phyloP scores from a whole-genome alignment of 108 stramenopile species.

The Fragilaria crotonensis region DNA sequence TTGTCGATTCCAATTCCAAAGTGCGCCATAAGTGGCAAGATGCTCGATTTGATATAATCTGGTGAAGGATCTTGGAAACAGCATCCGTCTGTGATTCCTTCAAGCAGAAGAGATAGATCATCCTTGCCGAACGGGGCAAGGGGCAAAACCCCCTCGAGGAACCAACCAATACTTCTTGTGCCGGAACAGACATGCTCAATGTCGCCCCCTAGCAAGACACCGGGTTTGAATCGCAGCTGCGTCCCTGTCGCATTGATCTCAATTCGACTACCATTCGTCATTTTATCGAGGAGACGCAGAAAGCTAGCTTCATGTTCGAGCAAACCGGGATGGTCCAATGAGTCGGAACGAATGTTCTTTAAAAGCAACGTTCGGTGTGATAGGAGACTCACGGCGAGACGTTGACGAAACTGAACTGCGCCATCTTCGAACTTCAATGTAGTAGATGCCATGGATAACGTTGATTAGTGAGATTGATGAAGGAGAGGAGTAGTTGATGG shows the following conservation, averaged over 20 bases:
- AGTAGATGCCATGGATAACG: slow-evolving; percentile 1
- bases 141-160: slow-evolving; percentile 93
- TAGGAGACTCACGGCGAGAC: slow-evolving; percentile 63
- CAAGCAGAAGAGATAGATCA: slow-evolving; percentile 64
- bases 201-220: slow-evolving; percentile 85
- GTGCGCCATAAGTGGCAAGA: slow-evolving; percentile 68
- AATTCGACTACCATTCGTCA: slow-evolving; percentile 93
- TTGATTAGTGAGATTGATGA: not conserved
- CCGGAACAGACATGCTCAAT: slow-evolving; percentile 77
- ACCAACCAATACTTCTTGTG: slow-evolving; percentile 78
- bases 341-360: slow-evolving; percentile 78
- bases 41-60: slow-evolving; percentile 75
- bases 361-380: slow-evolving; percentile 77
- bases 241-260: slow-evolving; percentile 99
- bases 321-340: slow-evolving; percentile 70
- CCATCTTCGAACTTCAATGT: slow-evolving; percentile 76
- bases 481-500: not conserved
- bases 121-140: slow-evolving; percentile 94
- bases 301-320: slow-evolving; percentile 84
- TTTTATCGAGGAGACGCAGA: slow-evolving; percentile 81
- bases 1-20: slow-evolving; percentile 86
- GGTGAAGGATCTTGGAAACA: slow-evolving; percentile 57
- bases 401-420: slow-evolving; percentile 78
- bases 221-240: slow-evolving; percentile 86
- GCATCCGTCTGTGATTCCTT: slow-evolving; percentile 75